Conservation (phyloP, 176 grass and related monocot genomes). For the Metroxylon sagu region DNA sequence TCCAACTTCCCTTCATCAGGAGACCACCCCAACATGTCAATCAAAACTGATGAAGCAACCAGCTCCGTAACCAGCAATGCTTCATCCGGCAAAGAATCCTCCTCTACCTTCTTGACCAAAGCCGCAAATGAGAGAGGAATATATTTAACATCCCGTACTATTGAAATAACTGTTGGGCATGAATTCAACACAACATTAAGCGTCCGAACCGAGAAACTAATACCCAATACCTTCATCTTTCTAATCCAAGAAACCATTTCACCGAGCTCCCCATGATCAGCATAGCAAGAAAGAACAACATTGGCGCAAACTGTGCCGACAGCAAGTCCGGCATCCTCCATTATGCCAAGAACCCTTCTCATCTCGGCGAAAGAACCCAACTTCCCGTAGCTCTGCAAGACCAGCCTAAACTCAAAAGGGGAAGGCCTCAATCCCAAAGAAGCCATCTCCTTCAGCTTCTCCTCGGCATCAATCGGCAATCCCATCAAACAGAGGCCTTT, state of each 20-base stretch:
- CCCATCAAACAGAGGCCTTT: conserved; percentile 69
- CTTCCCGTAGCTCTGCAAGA: conserved; percentile 67
- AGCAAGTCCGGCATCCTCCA: conserved; percentile 46
- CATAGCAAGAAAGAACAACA: conserved; percentile 75
- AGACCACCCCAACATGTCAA: conserved; percentile 51
- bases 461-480: conserved; percentile 52
- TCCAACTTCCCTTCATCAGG: conserved; percentile 70
- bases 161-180: conserved; percentile 27
- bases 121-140: conserved; percentile 34
- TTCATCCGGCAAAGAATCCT: conserved; percentile 26
- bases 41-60: conserved; percentile 30
- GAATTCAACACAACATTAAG: conserved; percentile 60
- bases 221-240: conserved; percentile 32
- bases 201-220: conserved; percentile 31
- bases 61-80: conserved; percentile 55
- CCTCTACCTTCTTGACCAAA: conserved; percentile 42
- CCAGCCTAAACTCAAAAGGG: conserved; percentile 43
- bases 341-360: conserved; percentile 53
- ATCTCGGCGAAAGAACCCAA: conserved; percentile 40
- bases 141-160: conserved; percentile 20
- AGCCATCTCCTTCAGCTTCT: conserved; percentile 50
- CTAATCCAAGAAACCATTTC: conserved; percentile 52
- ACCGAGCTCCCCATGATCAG: conserved; percentile 32
- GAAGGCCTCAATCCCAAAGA: conserved; percentile 38
- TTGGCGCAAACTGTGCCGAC: conserved; percentile 46